Evolutionary conservation across 176 grass and related monocot genomes (phyloP).

Genomic region (Musa acuminata): DNA sequence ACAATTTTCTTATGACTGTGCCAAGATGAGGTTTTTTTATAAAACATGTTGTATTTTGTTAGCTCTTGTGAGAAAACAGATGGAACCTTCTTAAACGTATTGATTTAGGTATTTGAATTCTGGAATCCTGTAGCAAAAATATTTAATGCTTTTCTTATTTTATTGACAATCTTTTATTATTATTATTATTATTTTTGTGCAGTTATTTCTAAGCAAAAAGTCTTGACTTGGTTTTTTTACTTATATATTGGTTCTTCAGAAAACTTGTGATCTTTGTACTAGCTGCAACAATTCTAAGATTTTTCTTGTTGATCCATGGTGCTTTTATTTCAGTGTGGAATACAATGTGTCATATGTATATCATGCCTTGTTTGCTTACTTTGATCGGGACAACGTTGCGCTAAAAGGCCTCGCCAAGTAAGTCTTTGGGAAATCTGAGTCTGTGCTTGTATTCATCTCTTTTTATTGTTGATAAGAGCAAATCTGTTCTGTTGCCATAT

Average conservation of each 20-base stretch:
- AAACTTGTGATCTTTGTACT: neutral
- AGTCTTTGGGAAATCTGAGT: neutral
- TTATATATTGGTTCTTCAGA: neutral
- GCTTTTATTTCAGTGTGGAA: conserved; percentile 55
- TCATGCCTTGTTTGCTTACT: conserved; percentile 90
- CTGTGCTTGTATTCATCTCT: neutral
- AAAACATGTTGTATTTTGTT: no score
- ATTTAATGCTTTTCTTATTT: neutral
- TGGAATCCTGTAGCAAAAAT: neutral
- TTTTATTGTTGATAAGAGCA: neutral
- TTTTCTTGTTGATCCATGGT: neutral
- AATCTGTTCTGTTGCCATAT: neutral
- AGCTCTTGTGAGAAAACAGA: neutral
- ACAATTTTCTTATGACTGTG: neutral
- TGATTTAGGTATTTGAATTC: neutral
- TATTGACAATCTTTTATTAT: neutral
- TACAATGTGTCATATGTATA: conserved; percentile 85
- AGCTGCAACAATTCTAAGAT: neutral
- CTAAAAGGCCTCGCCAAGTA: conserved; percentile 86
- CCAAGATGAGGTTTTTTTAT: no score
- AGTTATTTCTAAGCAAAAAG: no score
- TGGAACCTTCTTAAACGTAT: neutral
- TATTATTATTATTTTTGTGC: neutral
- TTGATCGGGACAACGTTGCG: conserved; percentile 83
- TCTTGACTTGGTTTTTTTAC: no score